Conservation (phyloP, 306 rosid species). For the Fragaria ananassa region DNA sequence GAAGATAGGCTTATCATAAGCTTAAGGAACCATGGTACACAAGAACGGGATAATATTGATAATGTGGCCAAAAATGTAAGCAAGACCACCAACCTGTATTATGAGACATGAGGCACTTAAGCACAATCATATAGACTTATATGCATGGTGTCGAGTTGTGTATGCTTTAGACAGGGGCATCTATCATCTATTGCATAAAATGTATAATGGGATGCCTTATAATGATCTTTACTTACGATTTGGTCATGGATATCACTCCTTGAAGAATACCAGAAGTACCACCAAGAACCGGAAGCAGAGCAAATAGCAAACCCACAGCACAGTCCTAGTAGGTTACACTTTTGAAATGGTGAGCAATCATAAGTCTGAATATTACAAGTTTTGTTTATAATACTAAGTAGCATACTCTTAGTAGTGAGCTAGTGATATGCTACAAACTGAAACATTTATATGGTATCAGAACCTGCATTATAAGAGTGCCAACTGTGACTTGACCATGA, state of each 20-base stretch:
- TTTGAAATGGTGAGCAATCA: slow-evolving; percentile 12
- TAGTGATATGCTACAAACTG: background rate
- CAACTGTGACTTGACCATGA: slow-evolving; percentile 93
- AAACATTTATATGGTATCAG: slow-evolving; percentile 13
- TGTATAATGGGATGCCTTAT: slow-evolving; percentile 4
- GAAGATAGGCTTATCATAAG: slow-evolving; percentile 96
- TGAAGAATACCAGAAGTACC: slow-evolving; percentile 93
- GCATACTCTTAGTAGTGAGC: background rate
- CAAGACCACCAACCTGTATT: slow-evolving; percentile 71
- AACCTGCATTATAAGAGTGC: slow-evolving; percentile 92
- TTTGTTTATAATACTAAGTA: background rate
- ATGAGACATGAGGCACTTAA: slow-evolving; percentile 19
- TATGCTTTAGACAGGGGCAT: background rate
- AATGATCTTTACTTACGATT: slow-evolving; percentile 58
- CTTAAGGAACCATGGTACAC: slow-evolving; percentile 88
- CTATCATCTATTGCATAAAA: slow-evolving; percentile 14
- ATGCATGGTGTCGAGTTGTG: background rate
- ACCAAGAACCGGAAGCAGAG: slow-evolving; percentile 89
- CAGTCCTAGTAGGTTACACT: slow-evolving; percentile 61
- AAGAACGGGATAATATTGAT: slow-evolving; percentile 72
- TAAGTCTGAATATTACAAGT: background rate
- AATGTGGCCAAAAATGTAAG: slow-evolving; percentile 63
- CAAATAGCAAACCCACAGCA: slow-evolving; percentile 97
- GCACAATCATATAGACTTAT: slow-evolving; percentile 11
- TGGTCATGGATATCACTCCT: slow-evolving; percentile 88